Evolutionary conservation across 306 rosid species (phyloP), one percentile per base, ranked within the genome.

Genomic region (Vigna hirtella): DNA sequence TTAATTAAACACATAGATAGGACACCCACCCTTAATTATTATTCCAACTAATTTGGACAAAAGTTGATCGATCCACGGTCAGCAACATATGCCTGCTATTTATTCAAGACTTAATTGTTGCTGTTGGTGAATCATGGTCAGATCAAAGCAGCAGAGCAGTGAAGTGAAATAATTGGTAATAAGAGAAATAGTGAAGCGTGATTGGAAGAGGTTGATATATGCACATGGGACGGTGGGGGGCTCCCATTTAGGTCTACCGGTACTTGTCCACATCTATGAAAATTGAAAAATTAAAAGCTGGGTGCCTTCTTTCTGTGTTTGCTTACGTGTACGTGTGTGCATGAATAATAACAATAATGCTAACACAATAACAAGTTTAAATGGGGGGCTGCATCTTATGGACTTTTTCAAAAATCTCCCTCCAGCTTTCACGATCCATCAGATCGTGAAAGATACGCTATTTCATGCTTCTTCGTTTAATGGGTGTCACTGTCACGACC

Each of bases 211-310:
- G 66, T 74, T 85, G 89, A 93, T 92, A 93, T 92, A 91, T 90
- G 98, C 91, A 84, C 88, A 91, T 90, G 94, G 97, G 94, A 89
- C 96, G 96, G 96, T 86, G 81, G 76, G 88, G 92, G 59, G 24
- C 83, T 71, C 83, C 64, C 69, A 83, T 81, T 87, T 86, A 82
- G 91, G 85, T 79, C 89, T 87, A 87, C 88, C 73, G 92, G 88
- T 90, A 85, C 75, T 83, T 86, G 90, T 86, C 97, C 84, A 74
- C 92, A 79, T 89, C 62, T 12, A 12, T 26, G 0, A 6, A 57
- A 24, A 30, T 2, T 30, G 12, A n/a, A 24, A 57, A 22, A 17
- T 8, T 7, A 2, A 52, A 17, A 15, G 16, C 50, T 67, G 11
- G 8, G 5, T 40, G 9, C 2, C 10, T 63, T 59, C 9, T 56